Base-by-base conservation (phyloP, 2,329 filamentous ascomycete species). In the Pseudopyrenochaeta lycopersici region DNA sequence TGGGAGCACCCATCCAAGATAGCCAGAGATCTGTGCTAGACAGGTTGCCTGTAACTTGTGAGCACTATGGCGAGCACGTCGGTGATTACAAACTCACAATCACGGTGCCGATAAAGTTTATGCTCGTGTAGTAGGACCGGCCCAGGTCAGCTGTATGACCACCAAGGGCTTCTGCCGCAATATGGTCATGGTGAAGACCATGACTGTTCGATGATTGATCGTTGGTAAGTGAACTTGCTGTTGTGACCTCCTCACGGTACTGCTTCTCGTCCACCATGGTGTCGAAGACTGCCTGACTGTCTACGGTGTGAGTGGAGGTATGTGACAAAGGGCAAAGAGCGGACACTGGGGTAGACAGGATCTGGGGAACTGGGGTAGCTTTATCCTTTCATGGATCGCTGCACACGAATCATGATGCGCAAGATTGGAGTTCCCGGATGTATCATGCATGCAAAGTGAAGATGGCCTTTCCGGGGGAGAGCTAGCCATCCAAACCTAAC, bases 1-100 rank as follows among this genome's bases (percentile, higher is more conserved):
- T 3, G 69, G 69, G 2, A 72, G 58, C 1, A 71, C 67, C 69
- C 68, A 71, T 30, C 68, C 68, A 1, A 72, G 55, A 40, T 72
- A 72, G 4, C 67, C 68, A 11, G 64, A 66, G 20, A 72, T 70
- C 35, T 72, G 68, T 18, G 69, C 67, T 23, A 72, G 53, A 55
- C 69, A 72, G 39, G 67, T 68, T 3, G 66, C 69, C 68, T 72
- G 18, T 21, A 3, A 10, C 31, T 36, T 4, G 38, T 54, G 3
- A 54, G 52, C 10, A 31, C 20, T 11, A 5, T 10, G 18, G 10
- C 11, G 12, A 20, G 14, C 11, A 18, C 2, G 23, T 4, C 17
- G n/a, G 2, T 20, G 15, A n/a, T 4, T 33, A 12, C 12, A 15
- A 23, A 61, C 67, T 46, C 47, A 72, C 67, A 49, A 69, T 56